Evolutionary conservation across 1,284 basidiomycete species (phyloP), one percentile per base, ranked within the genome.

Genomic region (Marasmius oreades): DNA sequence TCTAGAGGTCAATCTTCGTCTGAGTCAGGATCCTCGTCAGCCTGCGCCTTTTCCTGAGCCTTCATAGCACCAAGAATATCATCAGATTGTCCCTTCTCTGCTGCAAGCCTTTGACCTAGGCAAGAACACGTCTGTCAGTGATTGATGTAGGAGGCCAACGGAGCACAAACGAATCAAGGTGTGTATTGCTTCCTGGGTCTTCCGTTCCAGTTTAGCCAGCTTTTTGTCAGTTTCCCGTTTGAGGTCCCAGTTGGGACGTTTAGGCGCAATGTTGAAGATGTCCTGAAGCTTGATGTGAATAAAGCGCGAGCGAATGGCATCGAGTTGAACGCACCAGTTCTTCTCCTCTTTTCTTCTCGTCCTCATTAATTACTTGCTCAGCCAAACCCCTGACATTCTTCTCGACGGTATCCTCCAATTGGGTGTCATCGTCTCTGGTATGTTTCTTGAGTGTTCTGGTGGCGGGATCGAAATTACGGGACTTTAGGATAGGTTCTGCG

Each of bases 231-330:
- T 86, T 67, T 98, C 94, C 48, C 95, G 85, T 71, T 96, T 98
- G 62, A 99, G 76, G 72, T 98, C 96, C 95, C 96, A 98, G 70
- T 98, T 98, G 10, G 91, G 86, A 51, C 93, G 82, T 78, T 95
- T 96, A 1, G 96, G 96, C 24, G 95, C 95, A 62, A 99, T 98
- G 68, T 97, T 98, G 69, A 94, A 91, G 24, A 98, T 79, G 67
- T 98, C 94, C 93, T 97, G 68, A 50, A 55, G 28, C 53, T n/a
- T 52, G 59, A 52, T 56, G 23, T 36, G 3, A 31, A 31, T 31
- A 31, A 4, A 28, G 31, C 31, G 33, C n/a, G 39, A 12, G 50
- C 53, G 16, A 46, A 31, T 22, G 57, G 23, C 50, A 43, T 52
- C 33, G 33, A 42, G 31, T 18, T 18, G n/a, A 23, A 78, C 86